Evolutionary conservation across 2,329 filamentous ascomycete genomes (phyloP).

Genomic region (Apiospora marii): DNA sequence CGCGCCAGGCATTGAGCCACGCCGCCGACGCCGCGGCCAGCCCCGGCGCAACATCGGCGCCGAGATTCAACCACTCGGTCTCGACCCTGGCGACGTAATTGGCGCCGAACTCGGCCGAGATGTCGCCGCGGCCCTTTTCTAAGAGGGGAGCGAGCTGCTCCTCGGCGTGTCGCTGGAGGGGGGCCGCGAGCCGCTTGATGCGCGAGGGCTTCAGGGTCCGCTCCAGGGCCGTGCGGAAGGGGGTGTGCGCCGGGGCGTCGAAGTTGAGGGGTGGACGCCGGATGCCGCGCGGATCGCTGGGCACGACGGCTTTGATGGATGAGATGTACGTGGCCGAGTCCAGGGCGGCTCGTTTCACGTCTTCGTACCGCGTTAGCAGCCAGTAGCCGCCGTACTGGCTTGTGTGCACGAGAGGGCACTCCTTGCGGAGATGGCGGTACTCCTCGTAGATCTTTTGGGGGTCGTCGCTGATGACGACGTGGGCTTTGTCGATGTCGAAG

Average conservation of each 20-base stretch:
- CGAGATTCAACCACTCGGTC: slow-evolving; percentile 34
- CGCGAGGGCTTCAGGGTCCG: slow-evolving; percentile 32
- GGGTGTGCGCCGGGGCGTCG: slow-evolving; percentile 34
- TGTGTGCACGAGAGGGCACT: slow-evolving; percentile 33
- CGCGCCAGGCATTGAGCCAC: slow-evolving; percentile 34
- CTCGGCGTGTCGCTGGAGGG: slow-evolving; percentile 30
- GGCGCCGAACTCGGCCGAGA: slow-evolving; percentile 33
- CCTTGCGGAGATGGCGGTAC: slow-evolving; percentile 31
- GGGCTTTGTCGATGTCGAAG: slow-evolving; percentile 31
- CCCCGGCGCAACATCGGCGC: slow-evolving; percentile 30
- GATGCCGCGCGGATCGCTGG: slow-evolving; percentile 31
- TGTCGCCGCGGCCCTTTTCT: slow-evolving; percentile 28
- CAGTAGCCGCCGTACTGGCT: slow-evolving; percentile 34
- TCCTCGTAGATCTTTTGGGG: slow-evolving; percentile 31
- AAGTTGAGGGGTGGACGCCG: slow-evolving; percentile 35
- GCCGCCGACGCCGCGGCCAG: slow-evolving; percentile 23
- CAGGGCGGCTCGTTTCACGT: slow-evolving; percentile 33
- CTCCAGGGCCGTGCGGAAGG: slow-evolving; percentile 33
- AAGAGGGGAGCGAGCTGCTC: slow-evolving; percentile 29
- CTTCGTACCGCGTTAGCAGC: slow-evolving; percentile 34
- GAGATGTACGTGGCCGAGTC: slow-evolving; percentile 32
- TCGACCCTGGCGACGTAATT: slow-evolving; percentile 34
- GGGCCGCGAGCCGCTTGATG: slow-evolving; percentile 28
- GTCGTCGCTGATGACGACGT: slow-evolving; percentile 33
- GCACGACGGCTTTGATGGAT: slow-evolving; percentile 31